A percentile compares a stretch with the other conserved stretches of the same genome.
These are phyloP conservation scores for Cronartium quercuum DNA, from an alignment of 1,284 basidiomycete species.

Conservation along the genomic window DNA sequence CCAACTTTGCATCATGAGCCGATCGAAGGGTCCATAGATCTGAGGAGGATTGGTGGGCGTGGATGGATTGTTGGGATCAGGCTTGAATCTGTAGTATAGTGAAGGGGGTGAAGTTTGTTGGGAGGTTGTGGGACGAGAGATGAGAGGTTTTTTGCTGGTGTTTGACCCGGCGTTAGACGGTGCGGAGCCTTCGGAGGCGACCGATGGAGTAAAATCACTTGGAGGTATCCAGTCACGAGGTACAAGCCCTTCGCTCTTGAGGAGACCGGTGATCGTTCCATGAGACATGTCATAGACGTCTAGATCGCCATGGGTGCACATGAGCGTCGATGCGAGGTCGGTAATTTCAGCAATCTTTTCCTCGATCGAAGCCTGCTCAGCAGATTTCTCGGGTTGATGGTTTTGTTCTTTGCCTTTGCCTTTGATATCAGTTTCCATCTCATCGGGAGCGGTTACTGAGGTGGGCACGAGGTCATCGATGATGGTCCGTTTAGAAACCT, in stretches of 20 bases:
- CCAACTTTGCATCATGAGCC: constrained; percentile 7
- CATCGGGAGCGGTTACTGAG: constrained; percentile 1
- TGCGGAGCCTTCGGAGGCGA: constrained; percentile 9
- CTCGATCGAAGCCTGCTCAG: constrained; percentile 1
- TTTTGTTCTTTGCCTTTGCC: background rate
- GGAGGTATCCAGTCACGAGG: constrained; percentile 65
- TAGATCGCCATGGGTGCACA: constrained; percentile 66
- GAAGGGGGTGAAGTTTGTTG: background rate
- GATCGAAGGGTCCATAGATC: constrained; percentile 28
- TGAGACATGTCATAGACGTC: constrained; percentile 77
- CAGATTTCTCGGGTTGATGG: constrained; percentile 44
- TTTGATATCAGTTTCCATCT: background rate
- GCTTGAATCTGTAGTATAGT: constrained; percentile 20
- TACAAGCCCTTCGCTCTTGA: constrained; percentile 65
- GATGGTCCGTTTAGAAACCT: constrained; percentile 9
- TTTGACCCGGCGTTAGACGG: background rate
- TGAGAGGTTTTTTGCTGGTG: constrained; percentile 6
- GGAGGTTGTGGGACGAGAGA: constrained; percentile 7
- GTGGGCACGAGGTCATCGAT: constrained; percentile 17
- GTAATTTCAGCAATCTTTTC: constrained; percentile 64
- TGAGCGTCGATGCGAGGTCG: constrained; percentile 69
- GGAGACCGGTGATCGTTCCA: constrained; percentile 68
- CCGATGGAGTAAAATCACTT: constrained; percentile 59
- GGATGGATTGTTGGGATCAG: background rate
- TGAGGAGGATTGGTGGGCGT: background rate